Evolutionary conservation across 2,329 filamentous ascomycete genomes (phyloP).

Genomic region (Thelonectria discophora): DNA sequence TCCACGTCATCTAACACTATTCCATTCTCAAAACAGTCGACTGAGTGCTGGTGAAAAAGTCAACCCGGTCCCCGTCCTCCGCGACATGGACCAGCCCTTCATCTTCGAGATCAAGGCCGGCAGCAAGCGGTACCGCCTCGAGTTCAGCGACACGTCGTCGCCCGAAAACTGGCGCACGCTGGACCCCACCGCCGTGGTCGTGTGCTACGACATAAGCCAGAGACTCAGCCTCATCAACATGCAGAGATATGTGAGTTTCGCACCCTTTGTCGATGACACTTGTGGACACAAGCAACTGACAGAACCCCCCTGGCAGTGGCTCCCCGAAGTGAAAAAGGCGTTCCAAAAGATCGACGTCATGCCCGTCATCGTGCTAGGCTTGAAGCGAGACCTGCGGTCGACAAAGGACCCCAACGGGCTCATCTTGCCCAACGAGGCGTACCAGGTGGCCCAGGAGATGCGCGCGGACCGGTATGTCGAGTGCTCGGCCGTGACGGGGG

Average conservation of each 20-base stretch:
- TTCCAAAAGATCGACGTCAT: conserved; percentile 59
- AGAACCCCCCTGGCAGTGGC: conserved; percentile 58
- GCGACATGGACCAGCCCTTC: conserved; percentile 69
- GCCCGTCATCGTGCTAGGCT: conserved; percentile 65
- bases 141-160: conserved; percentile 68
- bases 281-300: neutral
- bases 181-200: conserved; percentile 64
- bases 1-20: conserved; percentile 16
- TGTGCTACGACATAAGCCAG: conserved; percentile 71
- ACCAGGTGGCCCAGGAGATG: conserved; percentile 64
- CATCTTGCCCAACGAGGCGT: conserved; percentile 69
- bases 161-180: conserved; percentile 68
- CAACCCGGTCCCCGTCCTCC: conserved; percentile 58
- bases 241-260: conserved; percentile 60
- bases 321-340: conserved; percentile 60
- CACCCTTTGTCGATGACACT: neutral
- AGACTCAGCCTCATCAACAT: conserved; percentile 66
- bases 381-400: conserved; percentile 68
- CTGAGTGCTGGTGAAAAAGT: conserved; percentile 58
- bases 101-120: conserved; percentile 62
- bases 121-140: conserved; percentile 57
- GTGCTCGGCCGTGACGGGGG: conserved; percentile 68
- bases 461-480: conserved; percentile 71
- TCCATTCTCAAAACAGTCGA: conserved; percentile 50
- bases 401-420: conserved; percentile 67